These are phyloP conservation scores for Kwoniella dendrophila DNA, from an alignment of 768 basidiomycete species.

Conservation along the genomic window DNA sequence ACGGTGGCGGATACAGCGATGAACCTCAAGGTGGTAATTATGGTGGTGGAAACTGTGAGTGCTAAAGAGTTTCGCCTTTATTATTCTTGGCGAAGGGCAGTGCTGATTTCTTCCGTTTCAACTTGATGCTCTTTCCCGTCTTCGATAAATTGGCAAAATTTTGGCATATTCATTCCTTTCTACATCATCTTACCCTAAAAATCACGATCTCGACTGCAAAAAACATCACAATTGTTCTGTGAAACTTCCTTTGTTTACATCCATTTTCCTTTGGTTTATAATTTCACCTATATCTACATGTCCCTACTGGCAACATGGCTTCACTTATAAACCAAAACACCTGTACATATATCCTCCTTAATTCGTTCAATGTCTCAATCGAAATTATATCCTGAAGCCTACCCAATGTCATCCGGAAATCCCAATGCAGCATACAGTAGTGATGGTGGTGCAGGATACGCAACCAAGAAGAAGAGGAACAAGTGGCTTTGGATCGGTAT, in stretches of 20 bases:
- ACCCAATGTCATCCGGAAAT: constrained; percentile 46
- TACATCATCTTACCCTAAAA: no score
- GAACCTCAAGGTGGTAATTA: constrained; percentile 33
- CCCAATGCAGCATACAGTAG: constrained; percentile 41
- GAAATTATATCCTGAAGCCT: constrained; percentile 12
- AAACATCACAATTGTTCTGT: neutral
- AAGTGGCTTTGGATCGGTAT: constrained; percentile 58
- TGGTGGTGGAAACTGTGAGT: constrained; percentile 26
- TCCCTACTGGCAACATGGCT: neutral
- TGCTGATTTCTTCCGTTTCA: no score
- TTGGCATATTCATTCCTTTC: no score
- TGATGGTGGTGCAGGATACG: constrained; percentile 13
- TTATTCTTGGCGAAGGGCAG: constrained; percentile 6
- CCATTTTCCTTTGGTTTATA: neutral
- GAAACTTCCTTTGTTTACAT: constrained; percentile 1
- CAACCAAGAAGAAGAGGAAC: constrained; percentile 45
- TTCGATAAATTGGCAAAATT: no score
- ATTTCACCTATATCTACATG: neutral
- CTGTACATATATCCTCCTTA: neutral
- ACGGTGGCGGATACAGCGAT: constrained; percentile 41
- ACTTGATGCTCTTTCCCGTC: no score
- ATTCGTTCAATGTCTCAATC: neutral
- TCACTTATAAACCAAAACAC: neutral
- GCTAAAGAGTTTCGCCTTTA: neutral
- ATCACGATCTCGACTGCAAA: neutral